Evolutionary conservation across 345 rosid genomes (phyloP), one percentile per base, ranked within the genome.

Genomic region (Rubroshorea leprosula): DNA sequence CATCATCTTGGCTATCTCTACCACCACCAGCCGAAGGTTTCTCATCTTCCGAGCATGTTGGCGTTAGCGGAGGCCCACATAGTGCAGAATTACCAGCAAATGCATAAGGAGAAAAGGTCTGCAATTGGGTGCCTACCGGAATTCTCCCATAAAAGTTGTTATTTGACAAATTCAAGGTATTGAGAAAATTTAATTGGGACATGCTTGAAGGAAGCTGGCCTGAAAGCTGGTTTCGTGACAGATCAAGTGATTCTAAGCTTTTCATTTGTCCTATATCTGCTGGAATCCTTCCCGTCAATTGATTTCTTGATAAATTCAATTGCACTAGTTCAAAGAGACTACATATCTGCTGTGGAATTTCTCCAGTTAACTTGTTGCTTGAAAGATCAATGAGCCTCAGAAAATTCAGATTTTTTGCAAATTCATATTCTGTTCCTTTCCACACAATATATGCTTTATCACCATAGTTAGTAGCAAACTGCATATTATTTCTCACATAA

Each of bases 51-150:
- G 18, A 15, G 47, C 47, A 44, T 2, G n/a, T 5, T 44, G 2
- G 47, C n/a, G 41, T 1, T 4, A 44, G 47, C 0, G 47, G 47
- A 44, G 47, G 47, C 47, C 47, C 47, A 14, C 47, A 44, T 1
- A 44, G 47, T n/a, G 18, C 47, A 13, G 47, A n/a, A 44, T 44
- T 44, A 44, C 47, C 47, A 44, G 18, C 47, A 44, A 44, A 44
- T 15, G 47, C 14, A 4, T 5, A 10, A 2, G 14, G n/a, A n/a
- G 10, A 15, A 44, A 10, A 44, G 1, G 17, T 13, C 16, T 5
- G 8, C 12, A 39, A 5, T n/a, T n/a, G 47, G 14, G 18, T 44
- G 17, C 18, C 17, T n/a, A n/a, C 4, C 14, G 47, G 47, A 15
- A 44, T 44, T 5, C 47, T 44, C 6, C 47, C 47, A 15, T 1